Evolutionary conservation across 1,284 basidiomycete species (phyloP), one percentile per base, ranked within the genome.

Genomic region (Apiotrichum veenhuisii): DNA sequence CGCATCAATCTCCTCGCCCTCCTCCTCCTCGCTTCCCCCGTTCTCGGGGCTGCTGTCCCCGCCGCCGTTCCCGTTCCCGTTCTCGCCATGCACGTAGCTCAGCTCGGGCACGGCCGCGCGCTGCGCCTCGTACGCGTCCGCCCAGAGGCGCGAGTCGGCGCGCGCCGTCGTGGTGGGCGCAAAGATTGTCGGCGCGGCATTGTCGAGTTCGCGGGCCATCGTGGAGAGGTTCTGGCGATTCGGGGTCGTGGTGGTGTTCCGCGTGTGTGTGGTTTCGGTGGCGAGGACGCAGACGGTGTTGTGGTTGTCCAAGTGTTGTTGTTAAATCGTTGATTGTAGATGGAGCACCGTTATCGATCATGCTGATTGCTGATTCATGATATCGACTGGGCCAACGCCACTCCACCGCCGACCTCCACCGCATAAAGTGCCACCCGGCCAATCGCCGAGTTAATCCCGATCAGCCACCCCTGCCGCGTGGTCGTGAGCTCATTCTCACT

Each of bases 1-100:
- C 44, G 79, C 76, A 67, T 83, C 82, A 55, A 83, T 83, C 37
- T 82, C 82, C 60, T 88, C 86, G 2, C 78, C 52, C 26, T 65
- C 64, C 23, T 68, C 66, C 12, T 62, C 60, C 15, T 50, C 49
- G 25, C 47, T 34, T 18, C 22, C 49, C 23, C 51, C 53, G 22
- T 47, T 20, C 17, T 12, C 30, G 7, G 5, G 7, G 30, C 30
- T 12, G 30, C 30, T 30, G 23, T 34, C 25, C 4, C 27, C 15
- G n/a, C 26, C 8, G 18, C 5, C 15, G 30, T 12, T 12, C 30
- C 7, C 30, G 30, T 12, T 12, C 30, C 7, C 30, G 30, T 12
- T 30, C 30, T 7, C 30, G 30, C 30, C 7, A 12, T 12, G 30
- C 30, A 7, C 30, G 30, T 30, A 30, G 7, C n/a, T 30, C 11